Conservation (phyloP, 805 yeast species). For the Saccharomycopsis fermentans region DNA sequence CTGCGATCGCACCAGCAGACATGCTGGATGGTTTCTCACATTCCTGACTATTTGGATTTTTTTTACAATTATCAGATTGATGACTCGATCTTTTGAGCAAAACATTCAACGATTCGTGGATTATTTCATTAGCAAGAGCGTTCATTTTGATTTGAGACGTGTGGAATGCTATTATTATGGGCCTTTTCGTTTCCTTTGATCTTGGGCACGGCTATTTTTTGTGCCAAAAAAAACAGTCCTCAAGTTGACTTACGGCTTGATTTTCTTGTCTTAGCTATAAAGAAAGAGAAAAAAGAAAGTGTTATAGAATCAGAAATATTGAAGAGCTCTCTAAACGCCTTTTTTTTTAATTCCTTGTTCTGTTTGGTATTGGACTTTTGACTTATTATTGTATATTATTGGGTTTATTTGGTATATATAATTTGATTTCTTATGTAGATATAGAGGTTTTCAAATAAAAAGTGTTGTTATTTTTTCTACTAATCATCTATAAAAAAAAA, state of each 20-base stretch:
- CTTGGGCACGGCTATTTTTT: not conserved
- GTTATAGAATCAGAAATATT: no score
- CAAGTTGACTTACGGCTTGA: no score
- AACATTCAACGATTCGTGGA: not conserved
- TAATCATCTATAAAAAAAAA: not conserved
- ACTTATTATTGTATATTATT: no score
- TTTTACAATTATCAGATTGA: conserved; percentile 5
- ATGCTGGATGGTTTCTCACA: conserved; percentile 16
- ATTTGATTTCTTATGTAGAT: not conserved
- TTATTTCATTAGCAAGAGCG: not conserved
- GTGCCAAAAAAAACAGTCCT: no score
- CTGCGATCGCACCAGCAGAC: conserved; percentile 12
- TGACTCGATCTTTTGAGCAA: not conserved
- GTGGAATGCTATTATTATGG: not conserved
- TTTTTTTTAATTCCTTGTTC: no score
- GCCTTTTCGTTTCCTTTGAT: not conserved
- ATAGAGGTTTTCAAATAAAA: not conserved
- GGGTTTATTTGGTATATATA: not conserved
- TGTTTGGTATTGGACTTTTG: no score
- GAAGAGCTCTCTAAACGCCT: no score
- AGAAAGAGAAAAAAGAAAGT: no score
- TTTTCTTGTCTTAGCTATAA: no score
- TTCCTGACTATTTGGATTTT: conserved; percentile 5
- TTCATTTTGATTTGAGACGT: not conserved
- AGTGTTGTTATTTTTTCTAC: not conserved